These are phyloP conservation scores for Penicillium sp. DNA, from an alignment of 2,329 filamentous ascomycete genomes.

Conservation along the genomic window DNA sequence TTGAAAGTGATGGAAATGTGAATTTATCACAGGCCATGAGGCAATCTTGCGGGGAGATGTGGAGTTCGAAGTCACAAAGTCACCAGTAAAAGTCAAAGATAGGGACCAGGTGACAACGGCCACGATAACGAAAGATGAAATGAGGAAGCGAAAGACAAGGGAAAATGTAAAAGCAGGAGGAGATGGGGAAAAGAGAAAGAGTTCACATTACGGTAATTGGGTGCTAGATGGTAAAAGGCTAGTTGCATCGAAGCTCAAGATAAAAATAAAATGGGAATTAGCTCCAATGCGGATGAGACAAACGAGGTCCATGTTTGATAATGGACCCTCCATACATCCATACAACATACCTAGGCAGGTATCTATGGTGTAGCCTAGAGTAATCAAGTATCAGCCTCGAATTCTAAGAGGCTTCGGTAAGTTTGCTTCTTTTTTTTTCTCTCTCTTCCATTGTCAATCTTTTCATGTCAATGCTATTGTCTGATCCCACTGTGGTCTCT, in stretches of 20 bases:
- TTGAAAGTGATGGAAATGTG: not conserved
- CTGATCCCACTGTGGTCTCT: not conserved
- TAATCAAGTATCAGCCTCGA: not conserved
- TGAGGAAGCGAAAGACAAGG: not conserved
- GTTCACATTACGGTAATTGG: not conserved
- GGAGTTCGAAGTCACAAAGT: not conserved
- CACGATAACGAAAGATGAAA: constrained; percentile 6
- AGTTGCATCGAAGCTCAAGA: constrained; percentile 9
- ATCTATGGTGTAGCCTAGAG: not conserved
- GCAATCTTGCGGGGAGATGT: not conserved
- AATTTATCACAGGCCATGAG: constrained; percentile 2
- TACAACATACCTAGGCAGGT: not conserved
- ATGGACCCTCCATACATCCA: not conserved
- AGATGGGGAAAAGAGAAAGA: not conserved
- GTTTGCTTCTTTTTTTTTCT: not conserved
- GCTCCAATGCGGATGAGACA: constrained; percentile 2
- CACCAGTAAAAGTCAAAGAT: not conserved
- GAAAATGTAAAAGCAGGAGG: not conserved
- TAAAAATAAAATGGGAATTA: constrained; percentile 6
- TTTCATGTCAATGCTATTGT: not conserved
- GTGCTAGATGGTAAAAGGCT: constrained; percentile 2
- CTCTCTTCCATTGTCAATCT: not conserved
- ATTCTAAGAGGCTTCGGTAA: constrained; percentile 2
- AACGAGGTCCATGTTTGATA: constrained; percentile 3
- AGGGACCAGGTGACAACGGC: not conserved